Percentiles rank a stretch among this genome's conserved stretches.
phyloP scores from a whole-genome alignment of 441 rosid species.

The Erysimum cheiri region DNA sequence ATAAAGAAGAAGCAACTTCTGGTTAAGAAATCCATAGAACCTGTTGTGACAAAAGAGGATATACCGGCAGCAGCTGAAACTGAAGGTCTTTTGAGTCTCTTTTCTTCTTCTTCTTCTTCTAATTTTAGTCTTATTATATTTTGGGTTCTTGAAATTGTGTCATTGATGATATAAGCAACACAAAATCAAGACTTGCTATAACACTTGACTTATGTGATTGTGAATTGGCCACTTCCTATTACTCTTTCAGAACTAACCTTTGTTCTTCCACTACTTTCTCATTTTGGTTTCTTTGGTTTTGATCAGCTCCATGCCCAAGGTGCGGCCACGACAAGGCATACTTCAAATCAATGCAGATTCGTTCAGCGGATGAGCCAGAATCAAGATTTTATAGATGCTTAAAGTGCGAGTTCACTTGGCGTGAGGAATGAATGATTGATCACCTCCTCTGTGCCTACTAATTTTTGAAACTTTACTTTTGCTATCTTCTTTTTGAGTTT shows the following conservation, averaged over 20 bases:
- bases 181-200: no score
- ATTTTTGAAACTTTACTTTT: neutral
- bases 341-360: slow-evolving; percentile 46
- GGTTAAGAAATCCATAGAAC: slow-evolving; percentile 37
- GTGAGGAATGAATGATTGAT: slow-evolving; percentile 39
- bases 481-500: neutral
- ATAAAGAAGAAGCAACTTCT: slow-evolving; percentile 44
- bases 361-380: slow-evolving; percentile 47
- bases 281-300: neutral
- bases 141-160: neutral
- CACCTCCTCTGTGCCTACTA: neutral
- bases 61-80: slow-evolving; percentile 39
- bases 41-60: slow-evolving; percentile 33
- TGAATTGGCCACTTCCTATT: neutral
- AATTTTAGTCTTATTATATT: no score
- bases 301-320: slow-evolving; percentile 40
- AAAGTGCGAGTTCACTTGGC: slow-evolving; percentile 45
- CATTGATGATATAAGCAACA: no score
- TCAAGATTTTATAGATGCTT: slow-evolving; percentile 43
- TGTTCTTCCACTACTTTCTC: neutral
- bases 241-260: neutral
- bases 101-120: neutral
- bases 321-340: slow-evolving; percentile 43
- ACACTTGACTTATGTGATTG: neutral
- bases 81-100: slow-evolving; percentile 20